Evolutionary conservation across 2,329 filamentous ascomycete genomes (phyloP).

Genomic region (Annulohypoxylon truncatum): DNA sequence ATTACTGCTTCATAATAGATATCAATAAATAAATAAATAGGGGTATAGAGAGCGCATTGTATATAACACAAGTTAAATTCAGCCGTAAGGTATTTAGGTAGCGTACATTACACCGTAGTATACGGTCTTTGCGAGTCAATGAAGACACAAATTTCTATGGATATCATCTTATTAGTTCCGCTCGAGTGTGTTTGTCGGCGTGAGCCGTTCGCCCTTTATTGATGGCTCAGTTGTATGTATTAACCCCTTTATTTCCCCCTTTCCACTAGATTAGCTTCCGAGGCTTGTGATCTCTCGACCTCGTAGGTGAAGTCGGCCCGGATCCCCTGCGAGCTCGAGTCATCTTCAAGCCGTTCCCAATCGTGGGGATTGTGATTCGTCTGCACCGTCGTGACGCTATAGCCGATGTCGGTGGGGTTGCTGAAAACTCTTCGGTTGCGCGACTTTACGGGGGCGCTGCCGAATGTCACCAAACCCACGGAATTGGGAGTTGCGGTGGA

Average conservation of each 20-base stretch:
- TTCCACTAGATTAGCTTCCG: background rate
- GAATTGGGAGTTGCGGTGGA: background rate
- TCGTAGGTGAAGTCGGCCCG: conserved; percentile 38
- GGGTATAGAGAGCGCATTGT: conserved; percentile 2
- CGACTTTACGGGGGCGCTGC: conserved; percentile 10
- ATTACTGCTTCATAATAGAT: conserved; percentile 21
- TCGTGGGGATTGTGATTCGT: conserved; percentile 18
- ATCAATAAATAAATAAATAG: conserved; percentile 1
- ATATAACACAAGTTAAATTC: conserved; percentile 15
- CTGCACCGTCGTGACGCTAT: conserved; percentile 24
- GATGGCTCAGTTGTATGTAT: background rate
- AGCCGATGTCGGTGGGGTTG: conserved; percentile 34
- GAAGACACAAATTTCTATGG: background rate
- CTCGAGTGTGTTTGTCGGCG: background rate
- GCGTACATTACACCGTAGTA: background rate
- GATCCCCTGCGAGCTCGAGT: conserved; percentile 4
- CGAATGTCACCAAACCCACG: conserved; percentile 21
- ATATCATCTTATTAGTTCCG: background rate
- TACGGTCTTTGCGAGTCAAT: background rate
- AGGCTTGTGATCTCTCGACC: conserved; percentile 20
- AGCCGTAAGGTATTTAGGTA: background rate
- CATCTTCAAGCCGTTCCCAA: conserved; percentile 34
- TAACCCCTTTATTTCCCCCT: background rate
- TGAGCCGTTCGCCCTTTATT: background rate
- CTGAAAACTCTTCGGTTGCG: conserved; percentile 12